Percentiles rank a stretch among this genome's conserved stretches.
Evolutionary conservation across 1,284 basidiomycete species (phyloP).

Genomic region (Ceratobasidium papillatum): DNA sequence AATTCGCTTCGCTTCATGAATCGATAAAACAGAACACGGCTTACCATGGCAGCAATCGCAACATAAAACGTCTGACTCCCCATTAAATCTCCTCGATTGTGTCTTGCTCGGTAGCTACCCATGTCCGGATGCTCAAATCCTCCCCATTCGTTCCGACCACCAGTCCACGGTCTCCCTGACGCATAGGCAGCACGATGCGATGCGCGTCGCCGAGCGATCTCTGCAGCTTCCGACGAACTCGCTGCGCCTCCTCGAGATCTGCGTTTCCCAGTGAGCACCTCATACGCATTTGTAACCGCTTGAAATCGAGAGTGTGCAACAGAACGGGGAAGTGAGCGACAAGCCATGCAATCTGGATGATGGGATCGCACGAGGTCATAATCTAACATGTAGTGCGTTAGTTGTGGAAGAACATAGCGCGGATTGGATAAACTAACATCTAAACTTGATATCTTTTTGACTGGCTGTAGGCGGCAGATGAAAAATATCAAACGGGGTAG

Average conservation of each 20-base stretch:
- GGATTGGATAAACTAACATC: slow-evolving; percentile 60
- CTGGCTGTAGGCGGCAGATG: slow-evolving; percentile 66
- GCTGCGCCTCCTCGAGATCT: slow-evolving; percentile 21
- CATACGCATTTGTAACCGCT: slow-evolving; percentile 68
- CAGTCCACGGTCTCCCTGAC: slow-evolving; percentile 22
- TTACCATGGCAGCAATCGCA: slow-evolving; percentile 32
- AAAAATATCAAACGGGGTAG: slow-evolving; percentile 74
- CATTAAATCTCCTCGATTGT: slow-evolving; percentile 20
- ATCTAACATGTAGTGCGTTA: slow-evolving; percentile 55
- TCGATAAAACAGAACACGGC: neutral
- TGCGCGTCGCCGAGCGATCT: slow-evolving; percentile 26
- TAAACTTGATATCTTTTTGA: slow-evolving; percentile 66
- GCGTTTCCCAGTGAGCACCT: slow-evolving; percentile 55
- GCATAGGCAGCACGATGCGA: slow-evolving; percentile 28
- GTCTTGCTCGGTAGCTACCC: slow-evolving; percentile 8
- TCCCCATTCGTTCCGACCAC: slow-evolving; percentile 32
- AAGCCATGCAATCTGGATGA: slow-evolving; percentile 70
- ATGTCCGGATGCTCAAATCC: slow-evolving; percentile 32
- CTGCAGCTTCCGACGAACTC: slow-evolving; percentile 17
- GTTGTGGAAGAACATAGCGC: neutral
- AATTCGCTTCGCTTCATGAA: neutral
- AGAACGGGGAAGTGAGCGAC: slow-evolving; percentile 58
- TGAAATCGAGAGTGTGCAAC: slow-evolving; percentile 68
- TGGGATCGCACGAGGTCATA: slow-evolving; percentile 75
- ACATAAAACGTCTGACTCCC: slow-evolving; percentile 34